A percentile compares a stretch with the other conserved stretches of the same genome.
Conservation (phyloP, 352 stramenopile genomes). For the Phytophthora fragariae region DNA sequence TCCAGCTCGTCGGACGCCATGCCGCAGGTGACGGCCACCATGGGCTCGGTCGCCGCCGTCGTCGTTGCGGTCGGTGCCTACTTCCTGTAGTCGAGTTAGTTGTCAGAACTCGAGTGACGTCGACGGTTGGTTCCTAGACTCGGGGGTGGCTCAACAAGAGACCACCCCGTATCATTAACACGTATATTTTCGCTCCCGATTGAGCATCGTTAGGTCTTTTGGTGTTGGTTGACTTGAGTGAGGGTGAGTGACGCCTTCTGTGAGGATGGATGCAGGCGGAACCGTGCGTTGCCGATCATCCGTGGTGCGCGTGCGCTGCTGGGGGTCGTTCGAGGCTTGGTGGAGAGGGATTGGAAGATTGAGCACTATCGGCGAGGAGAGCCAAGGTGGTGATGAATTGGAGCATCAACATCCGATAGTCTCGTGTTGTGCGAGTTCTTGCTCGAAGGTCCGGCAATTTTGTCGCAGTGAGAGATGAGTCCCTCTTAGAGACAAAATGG, state of each 20-base stretch:
- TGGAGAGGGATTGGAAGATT: background rate
- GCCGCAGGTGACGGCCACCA: conserved; percentile 14
- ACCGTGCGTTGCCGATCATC: too few relatives aligned
- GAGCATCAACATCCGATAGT: background rate
- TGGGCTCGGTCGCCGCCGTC: conserved; percentile 21
- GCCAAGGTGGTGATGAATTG: background rate
- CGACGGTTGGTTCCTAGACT: background rate
- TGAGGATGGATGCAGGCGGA: too few relatives aligned
- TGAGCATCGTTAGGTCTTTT: background rate
- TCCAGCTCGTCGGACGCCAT: conserved; percentile 36
- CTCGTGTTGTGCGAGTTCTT: background rate
- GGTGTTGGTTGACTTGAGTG: background rate
- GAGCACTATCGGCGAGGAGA: background rate
- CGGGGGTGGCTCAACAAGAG: background rate
- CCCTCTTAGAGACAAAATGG: background rate
- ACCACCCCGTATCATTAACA: background rate
- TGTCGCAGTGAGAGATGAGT: too few relatives aligned
- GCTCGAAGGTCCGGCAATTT: background rate
- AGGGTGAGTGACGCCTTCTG: background rate
- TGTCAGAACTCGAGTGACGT: background rate
- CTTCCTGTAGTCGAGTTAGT: conserved; percentile 22
- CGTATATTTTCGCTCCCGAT: background rate
- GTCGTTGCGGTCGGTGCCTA: conserved; percentile 33
- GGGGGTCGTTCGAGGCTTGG: background rate
- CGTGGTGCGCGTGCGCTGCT: background rate